These are phyloP conservation scores for Leishmania mexicana DNA, from an alignment of 208 protist species.

Conservation along the genomic window DNA sequence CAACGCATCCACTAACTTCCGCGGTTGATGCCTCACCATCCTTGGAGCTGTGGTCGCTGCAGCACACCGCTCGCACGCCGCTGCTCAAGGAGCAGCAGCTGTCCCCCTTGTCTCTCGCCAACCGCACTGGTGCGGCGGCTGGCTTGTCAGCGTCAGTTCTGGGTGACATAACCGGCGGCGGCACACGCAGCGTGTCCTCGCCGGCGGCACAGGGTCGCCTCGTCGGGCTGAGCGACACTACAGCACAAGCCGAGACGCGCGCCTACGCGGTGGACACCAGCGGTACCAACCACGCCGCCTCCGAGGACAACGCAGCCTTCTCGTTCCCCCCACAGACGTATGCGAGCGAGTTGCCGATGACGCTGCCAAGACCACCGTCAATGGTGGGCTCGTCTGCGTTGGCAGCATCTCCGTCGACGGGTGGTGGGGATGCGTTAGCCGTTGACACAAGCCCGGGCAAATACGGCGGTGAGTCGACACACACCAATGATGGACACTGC, in stretches of 20 bases:
- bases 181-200: background rate
- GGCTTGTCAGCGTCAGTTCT: background rate
- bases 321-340: slow-evolving; percentile 14
- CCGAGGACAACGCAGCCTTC: background rate
- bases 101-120: background rate
- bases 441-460: background rate
- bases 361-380: slow-evolving; percentile 9
- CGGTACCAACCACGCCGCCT: background rate
- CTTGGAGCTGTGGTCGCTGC: background rate
- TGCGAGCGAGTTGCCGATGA: slow-evolving; percentile 22
- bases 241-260: slow-evolving; percentile 1
- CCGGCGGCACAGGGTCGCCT: slow-evolving; percentile 8
- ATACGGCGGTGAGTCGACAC: background rate
- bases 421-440: background rate
- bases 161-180: background rate
- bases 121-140: background rate
- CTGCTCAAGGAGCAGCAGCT: background rate
- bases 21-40: background rate
- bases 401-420: background rate
- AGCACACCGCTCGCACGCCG: background rate
- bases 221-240: slow-evolving; percentile 3
- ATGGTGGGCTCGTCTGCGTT: slow-evolving; percentile 12
- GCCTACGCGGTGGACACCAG: slow-evolving; percentile 10
- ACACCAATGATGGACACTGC: background rate
- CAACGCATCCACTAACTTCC: background rate